Evolutionary conservation across 208 protist genomes (phyloP), one percentile per base, ranked within the genome.

Genomic region (Trypanosoma caninum): DNA sequence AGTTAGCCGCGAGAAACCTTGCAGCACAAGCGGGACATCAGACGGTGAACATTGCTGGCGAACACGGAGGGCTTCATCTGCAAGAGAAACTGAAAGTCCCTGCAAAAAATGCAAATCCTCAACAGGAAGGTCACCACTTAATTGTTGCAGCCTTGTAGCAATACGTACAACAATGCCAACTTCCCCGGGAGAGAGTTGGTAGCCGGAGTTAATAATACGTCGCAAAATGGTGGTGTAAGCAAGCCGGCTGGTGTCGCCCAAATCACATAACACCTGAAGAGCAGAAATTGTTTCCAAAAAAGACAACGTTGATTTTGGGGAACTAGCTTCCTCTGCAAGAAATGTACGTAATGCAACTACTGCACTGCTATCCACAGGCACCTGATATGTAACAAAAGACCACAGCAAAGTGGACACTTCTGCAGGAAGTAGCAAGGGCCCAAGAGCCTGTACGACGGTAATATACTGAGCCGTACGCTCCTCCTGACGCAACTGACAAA

Each of bases 1-100:
- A 33, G 41, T 34, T n/a, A 85, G 57, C 53, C 66, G 68, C 10
- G 79, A 72, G 64, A 79, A 90, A 33, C 83, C 83, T 45, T 68
- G 56, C 16, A 90, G 54, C 23, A 86, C 67, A 41, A 59, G 62
- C 1, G 83, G 76, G 1, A 86, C 40, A 50, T 86, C 79, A 14
- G 77, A 63, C 11, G 67, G 33, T 18, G 52, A 20, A 48, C 67
- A 76, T 10, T 71, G 63, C 66, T 81, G 76, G n/a, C 78, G 61
- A 20, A 65, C 42, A 18, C 70, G 81, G 16, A 88, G 61, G 0
- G 72, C 72, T 23, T 55, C 59, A 34, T 61, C 74, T 22, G 77
- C 81, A 13, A 88, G 55, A 18, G 51, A 56, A 6, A 35, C 28
- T 23, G 68, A 59, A 45, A 76, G 69, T 35, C 69, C 57, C 20